A percentile compares a stretch with the other conserved stretches of the same genome.
phyloP scores from a whole-genome alignment of 2,329 filamentous ascomycete genomes.

The Tolypocladium cylindrosporum region DNA sequence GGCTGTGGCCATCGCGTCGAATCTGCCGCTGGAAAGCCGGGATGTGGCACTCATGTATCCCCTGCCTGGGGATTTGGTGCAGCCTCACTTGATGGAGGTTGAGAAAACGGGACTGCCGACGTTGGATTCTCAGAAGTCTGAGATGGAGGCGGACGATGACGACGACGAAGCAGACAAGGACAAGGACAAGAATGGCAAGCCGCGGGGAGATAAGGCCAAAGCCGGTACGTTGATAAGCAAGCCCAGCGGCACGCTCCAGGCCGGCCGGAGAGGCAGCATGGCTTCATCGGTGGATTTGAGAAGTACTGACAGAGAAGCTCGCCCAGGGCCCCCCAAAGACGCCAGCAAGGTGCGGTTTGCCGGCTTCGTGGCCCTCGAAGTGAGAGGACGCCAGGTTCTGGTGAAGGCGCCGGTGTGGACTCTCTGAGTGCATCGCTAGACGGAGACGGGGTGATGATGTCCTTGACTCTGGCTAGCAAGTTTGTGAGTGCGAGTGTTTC shows the following conservation, averaged over 20 bases:
- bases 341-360: conserved; percentile 58
- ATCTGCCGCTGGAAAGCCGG: conserved; percentile 81
- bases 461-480: neutral
- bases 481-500: neutral
- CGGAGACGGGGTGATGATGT: neutral
- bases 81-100: conserved; percentile 71
- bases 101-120: conserved; percentile 63
- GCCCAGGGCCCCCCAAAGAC: conserved; percentile 33
- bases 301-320: conserved; percentile 29
- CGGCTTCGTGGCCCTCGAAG: conserved; percentile 65
- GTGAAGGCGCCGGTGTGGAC: conserved; percentile 68
- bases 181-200: conserved; percentile 33
- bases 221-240: conserved; percentile 29
- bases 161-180: conserved; percentile 30
- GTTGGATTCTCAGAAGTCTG: conserved; percentile 36
- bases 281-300: conserved; percentile 15
- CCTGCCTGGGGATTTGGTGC: conserved; percentile 61
- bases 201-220: conserved; percentile 33
- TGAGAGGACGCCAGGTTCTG: conserved; percentile 65
- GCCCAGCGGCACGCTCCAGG: conserved; percentile 4
- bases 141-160: conserved; percentile 28
- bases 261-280: conserved; percentile 12
- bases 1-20: conserved; percentile 73
- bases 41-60: conserved; percentile 86
- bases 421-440: conserved; percentile 16